A percentile compares a stretch with the other conserved stretches of the same genome.
These are phyloP conservation scores for Fusarium agapanthi DNA, from an alignment of 2,329 filamentous ascomycete species.

Conservation along the genomic window DNA sequence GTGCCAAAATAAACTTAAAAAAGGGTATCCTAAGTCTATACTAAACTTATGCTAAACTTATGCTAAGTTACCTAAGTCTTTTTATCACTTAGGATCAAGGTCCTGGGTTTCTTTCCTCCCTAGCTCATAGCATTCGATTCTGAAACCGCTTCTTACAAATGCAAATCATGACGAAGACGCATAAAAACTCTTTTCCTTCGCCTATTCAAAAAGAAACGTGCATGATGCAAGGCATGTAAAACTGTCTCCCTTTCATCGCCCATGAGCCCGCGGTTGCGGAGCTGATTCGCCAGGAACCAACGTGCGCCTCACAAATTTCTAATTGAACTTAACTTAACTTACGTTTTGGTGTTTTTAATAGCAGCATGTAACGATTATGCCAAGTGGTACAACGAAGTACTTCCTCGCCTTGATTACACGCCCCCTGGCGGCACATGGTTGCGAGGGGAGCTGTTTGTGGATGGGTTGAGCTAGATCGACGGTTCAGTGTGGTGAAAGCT, in stretches of 20 bases:
- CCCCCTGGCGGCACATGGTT: conserved; percentile 39
- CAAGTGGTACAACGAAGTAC: conserved; percentile 14
- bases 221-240: conserved; percentile 19
- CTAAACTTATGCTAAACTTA: background rate
- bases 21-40: background rate
- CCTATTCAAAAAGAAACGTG: conserved; percentile 17
- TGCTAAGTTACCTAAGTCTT: background rate
- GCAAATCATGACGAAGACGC: conserved; percentile 11
- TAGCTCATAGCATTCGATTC: background rate
- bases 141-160: conserved; percentile 25
- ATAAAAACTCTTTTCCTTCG: background rate
- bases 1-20: background rate
- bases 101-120: background rate
- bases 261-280: conserved; percentile 29
- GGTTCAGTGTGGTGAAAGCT: conserved; percentile 22
- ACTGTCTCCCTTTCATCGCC: conserved; percentile 12
- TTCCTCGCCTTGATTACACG: conserved; percentile 14
- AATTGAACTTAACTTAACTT: conserved; percentile 2
- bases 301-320: background rate
- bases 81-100: background rate
- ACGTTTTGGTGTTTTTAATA: background rate
- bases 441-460: conserved; percentile 30
- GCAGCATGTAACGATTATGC: background rate
- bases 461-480: conserved; percentile 13
- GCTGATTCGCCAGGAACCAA: conserved; percentile 33